Conservation (phyloP, 805 yeast genomes). For the Brettanomyces custersianus region DNA sequence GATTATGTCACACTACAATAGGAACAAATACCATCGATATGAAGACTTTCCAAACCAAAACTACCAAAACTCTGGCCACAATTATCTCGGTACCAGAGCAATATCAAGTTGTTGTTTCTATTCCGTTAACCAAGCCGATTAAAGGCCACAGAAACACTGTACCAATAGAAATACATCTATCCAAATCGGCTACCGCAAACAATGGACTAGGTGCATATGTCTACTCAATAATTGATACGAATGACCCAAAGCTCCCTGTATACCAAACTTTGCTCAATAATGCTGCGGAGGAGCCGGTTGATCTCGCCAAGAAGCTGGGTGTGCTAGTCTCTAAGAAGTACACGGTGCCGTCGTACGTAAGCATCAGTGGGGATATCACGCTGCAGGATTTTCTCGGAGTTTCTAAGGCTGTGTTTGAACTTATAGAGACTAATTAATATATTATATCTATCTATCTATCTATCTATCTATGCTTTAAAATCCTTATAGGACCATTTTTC, state of each 20-base stretch:
- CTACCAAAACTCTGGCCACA: constrained; percentile 11
- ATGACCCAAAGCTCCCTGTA: constrained; percentile 17
- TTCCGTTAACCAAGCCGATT: constrained; percentile 14
- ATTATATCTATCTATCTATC: neutral
- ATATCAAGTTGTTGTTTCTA: constrained; percentile 16
- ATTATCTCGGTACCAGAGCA: constrained; percentile 5
- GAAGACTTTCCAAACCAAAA: neutral
- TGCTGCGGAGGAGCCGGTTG: constrained; percentile 31
- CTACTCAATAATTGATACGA: constrained; percentile 30
- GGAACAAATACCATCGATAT: neutral
- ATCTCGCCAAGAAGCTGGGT: constrained; percentile 34
- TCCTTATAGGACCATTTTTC: constrained; percentile 95
- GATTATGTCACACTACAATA: too few species aligned
- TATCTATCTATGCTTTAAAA: constrained; percentile 48
- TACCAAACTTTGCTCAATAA: constrained; percentile 37
- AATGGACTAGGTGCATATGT: constrained; percentile 33
- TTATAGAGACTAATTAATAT: constrained; percentile 21
- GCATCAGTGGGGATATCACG: constrained; percentile 31
- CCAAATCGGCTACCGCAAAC: constrained; percentile 21
- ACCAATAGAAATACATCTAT: constrained; percentile 30
- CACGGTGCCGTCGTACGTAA: constrained; percentile 35
- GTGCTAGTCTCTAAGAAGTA: constrained; percentile 31
- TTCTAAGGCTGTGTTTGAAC: constrained; percentile 20
- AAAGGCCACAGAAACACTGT: constrained; percentile 9
- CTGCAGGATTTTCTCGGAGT: constrained; percentile 23